Evolutionary conservation across 139 green algal species (phyloP), one percentile per base, ranked within the genome.

Genomic region (Chlamydomonas sp.): DNA sequence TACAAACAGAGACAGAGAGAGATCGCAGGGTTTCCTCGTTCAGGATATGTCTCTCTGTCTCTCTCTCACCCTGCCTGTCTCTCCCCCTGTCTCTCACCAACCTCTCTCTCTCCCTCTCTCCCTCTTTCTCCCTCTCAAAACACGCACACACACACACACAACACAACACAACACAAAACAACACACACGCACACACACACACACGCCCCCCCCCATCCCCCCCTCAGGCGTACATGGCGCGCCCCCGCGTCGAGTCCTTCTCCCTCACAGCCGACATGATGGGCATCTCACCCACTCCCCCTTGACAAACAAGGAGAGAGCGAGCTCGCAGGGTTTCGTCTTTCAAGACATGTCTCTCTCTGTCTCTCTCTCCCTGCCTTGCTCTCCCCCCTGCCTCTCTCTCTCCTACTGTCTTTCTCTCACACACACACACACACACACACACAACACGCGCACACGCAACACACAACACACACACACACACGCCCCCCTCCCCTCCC

Each of bases 251-350:
- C n/a, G n/a, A n/a, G n/a, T n/a, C n/a, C n/a, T n/a, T n/a, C n/a
- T n/a, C n/a, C n/a, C n/a, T n/a, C n/a, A n/a, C n/a, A n/a, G n/a
- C n/a, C n/a, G n/a, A n/a, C n/a, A n/a, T n/a, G n/a, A n/a, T n/a
- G n/a, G n/a, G n/a, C n/a, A n/a, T n/a, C n/a, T n/a, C n/a, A n/a
- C n/a, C 43, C 13, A 54, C 43, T 13, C 20, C 43, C 43, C 20
- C 43, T 26, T 85, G 13, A 20, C 43, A 54, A 20, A 20, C 20
- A 54, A 20, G 20, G 43, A 54, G 43, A 54, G 43, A 54, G 20
- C 43, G 20, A 54, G 43, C 43, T 20, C 16, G 43, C 16, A 13
- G 13, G 20, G 20, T 13, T 13, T 54, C 43, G 20, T 26, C 20
- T 13, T 54, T 13, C 43, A 26, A 54, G 13, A 20, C 43, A 54